Conservation (phyloP, 495 filamentous ascomycete species). For the Penicillium ochrochloron region DNA sequence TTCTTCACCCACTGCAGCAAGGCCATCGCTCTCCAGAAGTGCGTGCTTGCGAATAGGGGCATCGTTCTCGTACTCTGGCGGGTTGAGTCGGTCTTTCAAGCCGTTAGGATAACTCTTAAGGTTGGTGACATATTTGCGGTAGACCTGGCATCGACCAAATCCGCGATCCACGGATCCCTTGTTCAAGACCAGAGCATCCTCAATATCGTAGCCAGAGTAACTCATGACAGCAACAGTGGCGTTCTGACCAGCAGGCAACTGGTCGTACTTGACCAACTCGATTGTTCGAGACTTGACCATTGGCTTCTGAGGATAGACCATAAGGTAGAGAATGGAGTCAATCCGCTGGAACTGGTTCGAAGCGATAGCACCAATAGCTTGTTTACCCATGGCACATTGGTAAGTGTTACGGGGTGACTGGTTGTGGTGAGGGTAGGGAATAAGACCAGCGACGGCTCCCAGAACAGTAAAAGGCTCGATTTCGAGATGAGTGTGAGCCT, state of each 20-base stretch:
- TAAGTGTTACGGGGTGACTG: conserved; percentile 99
- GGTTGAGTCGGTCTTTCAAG: conserved; percentile 71
- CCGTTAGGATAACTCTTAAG: conserved; percentile 83
- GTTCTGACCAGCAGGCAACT: conserved; percentile 94
- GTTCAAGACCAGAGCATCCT: conserved; percentile 96
- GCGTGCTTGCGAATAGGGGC: conserved; percentile 71
- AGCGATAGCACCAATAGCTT: conserved; percentile 97
- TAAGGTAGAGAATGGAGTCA: conserved; percentile 91
- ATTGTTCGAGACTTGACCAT: conserved; percentile 98
- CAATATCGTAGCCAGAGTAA: conserved; percentile 98
- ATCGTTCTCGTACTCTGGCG: conserved; percentile 62
- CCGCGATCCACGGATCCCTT: conserved; percentile 93
- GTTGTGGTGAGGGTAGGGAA: conserved; percentile 98
- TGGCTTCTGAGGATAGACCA: conserved; percentile 97
- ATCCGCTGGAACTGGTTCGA: conserved; percentile 97
- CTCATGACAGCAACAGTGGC: conserved; percentile 98
- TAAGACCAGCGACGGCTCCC: conserved; percentile 94
- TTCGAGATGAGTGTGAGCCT: conserved; percentile 87
- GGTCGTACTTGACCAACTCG: conserved; percentile 95
- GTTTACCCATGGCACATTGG: conserved; percentile 99
- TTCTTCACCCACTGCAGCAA: conserved; percentile 80
- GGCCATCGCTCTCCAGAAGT: conserved; percentile 75
- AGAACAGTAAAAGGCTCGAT: conserved; percentile 98
- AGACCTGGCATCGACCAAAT: conserved; percentile 95
- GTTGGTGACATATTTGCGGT: conserved; percentile 80